Base-by-base conservation (phyloP, 805 yeast species). In the Candida caryicola region DNA sequence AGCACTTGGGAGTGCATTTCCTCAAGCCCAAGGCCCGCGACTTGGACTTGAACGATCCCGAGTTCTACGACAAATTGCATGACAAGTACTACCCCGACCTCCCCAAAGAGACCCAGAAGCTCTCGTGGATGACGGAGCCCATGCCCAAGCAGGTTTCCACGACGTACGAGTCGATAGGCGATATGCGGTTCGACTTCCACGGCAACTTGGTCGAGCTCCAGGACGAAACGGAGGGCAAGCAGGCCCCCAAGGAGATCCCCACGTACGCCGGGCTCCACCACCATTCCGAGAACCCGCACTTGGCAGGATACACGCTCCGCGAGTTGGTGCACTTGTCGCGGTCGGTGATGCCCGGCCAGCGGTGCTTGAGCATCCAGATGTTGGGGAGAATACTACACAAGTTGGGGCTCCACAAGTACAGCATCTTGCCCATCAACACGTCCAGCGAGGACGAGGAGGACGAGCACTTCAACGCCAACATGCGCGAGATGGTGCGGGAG, bases 71-170 rank as follows among this genome's bases (percentile, higher is more conserved):
- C 18, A 82, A 88, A 52, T 64, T 93, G 36, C 93, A 89, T 52
- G 84, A 80, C 17, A 85, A 85, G 54, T 91, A 79, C 62, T 93
- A 81, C 62, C 97, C 99, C 1, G 91, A 89, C 47, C 67, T 93
- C 35, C 96, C 96, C 2, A 79, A 71, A 33, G 95, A 93, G 47
- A 76, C 86, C 0, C 81, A 78, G 29, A 84, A 86, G 50, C 60
- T 93, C 40, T 85, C 89, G 42, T 93, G 99, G 99, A 90, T 90
- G 96, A 75, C 82, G 40, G 80, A 85, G 2, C 76, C 82, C 1
- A 68, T 75, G 17, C 71, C 75, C 1, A 44, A 60, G 9, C 60
- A 64, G 17, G 62, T 64, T 0, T 53, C 60, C 49, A 70, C 64
- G 48, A 65, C 73, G 17, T 66, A 76, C 57, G 73, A 74, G 48